These are phyloP conservation scores for Trametes meyenii DNA, from an alignment of 768 basidiomycete genomes.

Conservation along the genomic window DNA sequence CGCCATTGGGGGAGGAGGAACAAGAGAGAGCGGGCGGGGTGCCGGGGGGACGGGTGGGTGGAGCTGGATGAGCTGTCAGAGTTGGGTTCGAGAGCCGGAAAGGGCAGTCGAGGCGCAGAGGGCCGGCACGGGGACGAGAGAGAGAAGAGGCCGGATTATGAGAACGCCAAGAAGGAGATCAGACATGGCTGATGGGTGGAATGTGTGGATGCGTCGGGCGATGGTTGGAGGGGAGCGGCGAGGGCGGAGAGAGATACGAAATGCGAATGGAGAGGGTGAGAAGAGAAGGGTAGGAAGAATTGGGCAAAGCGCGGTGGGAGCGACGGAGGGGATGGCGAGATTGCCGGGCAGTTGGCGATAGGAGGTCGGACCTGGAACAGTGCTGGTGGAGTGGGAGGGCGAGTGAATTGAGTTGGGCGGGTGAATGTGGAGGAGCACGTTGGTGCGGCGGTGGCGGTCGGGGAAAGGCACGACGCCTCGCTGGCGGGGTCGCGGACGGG, in stretches of 20 bases:
- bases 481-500: not conserved
- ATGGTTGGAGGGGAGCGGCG: not conserved
- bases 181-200: not conserved
- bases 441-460: not conserved
- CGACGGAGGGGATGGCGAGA: conserved; percentile 14
- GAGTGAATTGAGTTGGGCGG: conserved; percentile 12
- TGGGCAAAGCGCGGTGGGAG: not conserved
- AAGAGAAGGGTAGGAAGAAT: not conserved
- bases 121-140: not conserved
- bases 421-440: not conserved
- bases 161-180: conserved; percentile 11
- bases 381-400: conserved; percentile 20
- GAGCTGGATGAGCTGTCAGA: conserved; percentile 1
- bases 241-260: not conserved
- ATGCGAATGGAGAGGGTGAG: not conserved
- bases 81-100: conserved; percentile 10
- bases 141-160: conserved; percentile 2
- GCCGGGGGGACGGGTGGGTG: conserved; percentile 18
- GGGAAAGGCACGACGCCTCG: not conserved
- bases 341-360: conserved; percentile 24
- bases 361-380: conserved; percentile 23
- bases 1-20: conserved; percentile 15
- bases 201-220: not conserved
- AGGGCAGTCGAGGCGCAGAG: conserved; percentile 9
- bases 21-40: not conserved